A percentile compares a stretch with the other conserved stretches of the same genome.
phyloP scores from a whole-genome alignment of 306 rosid genomes.

The Rosa multiflora region DNA sequence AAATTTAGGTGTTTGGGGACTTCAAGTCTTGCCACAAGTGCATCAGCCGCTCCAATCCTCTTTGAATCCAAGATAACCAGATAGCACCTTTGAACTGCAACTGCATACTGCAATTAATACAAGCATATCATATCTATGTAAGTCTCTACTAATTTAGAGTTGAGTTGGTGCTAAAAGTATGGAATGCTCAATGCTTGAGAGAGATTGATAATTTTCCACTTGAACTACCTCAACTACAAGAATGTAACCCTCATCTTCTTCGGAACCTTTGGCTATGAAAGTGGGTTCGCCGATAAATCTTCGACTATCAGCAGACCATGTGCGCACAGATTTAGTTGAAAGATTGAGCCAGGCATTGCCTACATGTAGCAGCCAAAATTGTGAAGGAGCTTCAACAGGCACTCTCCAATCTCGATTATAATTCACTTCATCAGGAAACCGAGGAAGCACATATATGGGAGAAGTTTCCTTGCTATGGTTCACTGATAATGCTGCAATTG shows the following conservation, averaged over 20 bases:
- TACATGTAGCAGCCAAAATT: too few species aligned
- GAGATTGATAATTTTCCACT: not conserved
- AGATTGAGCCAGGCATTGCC: conserved; percentile 31
- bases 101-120: conserved; percentile 64
- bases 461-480: too few species aligned
- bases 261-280: conserved; percentile 55
- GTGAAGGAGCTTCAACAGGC: too few species aligned
- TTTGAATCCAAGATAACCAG: conserved; percentile 59
- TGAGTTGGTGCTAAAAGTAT: not conserved
- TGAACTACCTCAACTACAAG: conserved; percentile 74
- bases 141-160: not conserved
- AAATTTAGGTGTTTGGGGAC: conserved; percentile 77
- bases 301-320: conserved; percentile 67
- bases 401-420: too few species aligned
- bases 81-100: conserved; percentile 71
- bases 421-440: too few species aligned
- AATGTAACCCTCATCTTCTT: conserved; percentile 81
- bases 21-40: conserved; percentile 70
- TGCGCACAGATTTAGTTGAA: conserved; percentile 33
- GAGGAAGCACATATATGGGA: too few species aligned
- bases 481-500: too few species aligned
- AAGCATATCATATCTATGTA: not conserved
- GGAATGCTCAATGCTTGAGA: not conserved
- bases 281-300: conserved; percentile 84
- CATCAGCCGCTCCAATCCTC: conserved; percentile 55